phyloP scores from a whole-genome alignment of 108 stramenopile genomes.

The Licmophora abbreviata region DNA sequence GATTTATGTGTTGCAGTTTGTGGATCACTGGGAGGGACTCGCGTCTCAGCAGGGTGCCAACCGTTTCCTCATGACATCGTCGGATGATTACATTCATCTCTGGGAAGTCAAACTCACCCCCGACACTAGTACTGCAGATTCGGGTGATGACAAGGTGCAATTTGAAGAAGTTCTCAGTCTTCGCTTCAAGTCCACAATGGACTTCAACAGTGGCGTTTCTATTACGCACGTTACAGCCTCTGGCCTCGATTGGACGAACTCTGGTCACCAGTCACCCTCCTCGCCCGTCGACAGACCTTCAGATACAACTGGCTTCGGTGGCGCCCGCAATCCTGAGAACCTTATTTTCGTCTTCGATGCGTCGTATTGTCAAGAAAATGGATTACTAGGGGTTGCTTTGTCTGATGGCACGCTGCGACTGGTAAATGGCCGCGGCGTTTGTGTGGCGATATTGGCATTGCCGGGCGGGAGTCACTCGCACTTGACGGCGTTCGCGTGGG shows the following conservation, averaged over 20 bases:
- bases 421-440: conserved; percentile 54
- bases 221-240: conserved; percentile 23
- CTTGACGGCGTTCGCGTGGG: conserved; percentile 78
- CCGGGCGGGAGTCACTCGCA: conserved; percentile 46
- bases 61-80: conserved; percentile 59
- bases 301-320: conserved; percentile 47
- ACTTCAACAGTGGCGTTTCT: conserved; percentile 36
- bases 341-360: conserved; percentile 77
- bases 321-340: conserved; percentile 74
- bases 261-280: neutral
- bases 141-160: conserved; percentile 6
- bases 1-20: conserved; percentile 73
- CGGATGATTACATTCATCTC: conserved; percentile 71
- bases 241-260: conserved; percentile 6
- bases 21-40: conserved; percentile 45
- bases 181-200: conserved; percentile 28
- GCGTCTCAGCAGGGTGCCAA: conserved; percentile 12
- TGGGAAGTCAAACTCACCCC: conserved; percentile 38
- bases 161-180: conserved; percentile 48
- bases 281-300: neutral
- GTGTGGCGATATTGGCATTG: conserved; percentile 36
- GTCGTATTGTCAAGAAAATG: conserved; percentile 49
- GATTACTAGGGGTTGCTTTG: conserved; percentile 69
- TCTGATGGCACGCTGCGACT: conserved; percentile 74
- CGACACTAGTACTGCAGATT: conserved; percentile 3